Conservation (phyloP, 768 basidiomycete species). For the Crassisporium funariophilum region DNA sequence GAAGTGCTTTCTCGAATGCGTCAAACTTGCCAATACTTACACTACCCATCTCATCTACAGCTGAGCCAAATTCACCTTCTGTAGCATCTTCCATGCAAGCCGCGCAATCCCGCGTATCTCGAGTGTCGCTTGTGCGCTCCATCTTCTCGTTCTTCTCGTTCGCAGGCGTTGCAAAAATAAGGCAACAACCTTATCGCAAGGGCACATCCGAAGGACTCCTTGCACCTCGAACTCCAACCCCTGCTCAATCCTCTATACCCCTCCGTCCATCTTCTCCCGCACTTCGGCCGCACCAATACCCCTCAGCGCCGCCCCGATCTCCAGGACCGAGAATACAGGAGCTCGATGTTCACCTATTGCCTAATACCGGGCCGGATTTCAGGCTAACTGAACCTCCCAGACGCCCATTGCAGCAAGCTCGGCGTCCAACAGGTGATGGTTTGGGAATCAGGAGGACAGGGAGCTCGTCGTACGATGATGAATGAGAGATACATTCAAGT, state of each 20-base stretch:
- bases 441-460: conserved; percentile 28
- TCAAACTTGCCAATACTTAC: conserved; percentile 1
- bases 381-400: conserved; percentile 43
- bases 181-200: conserved; percentile 45
- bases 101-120: conserved; percentile 40
- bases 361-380: conserved; percentile 32
- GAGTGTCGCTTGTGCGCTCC: conserved; percentile 69
- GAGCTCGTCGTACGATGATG: conserved; percentile 20
- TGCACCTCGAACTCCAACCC: conserved; percentile 57
- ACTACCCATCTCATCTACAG: conserved; percentile 17
- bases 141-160: conserved; percentile 54
- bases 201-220: conserved; percentile 69
- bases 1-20: conserved; percentile 9
- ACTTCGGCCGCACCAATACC: conserved; percentile 28
- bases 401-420: conserved; percentile 19
- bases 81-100: conserved; percentile 26
- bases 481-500: conserved; percentile 11
- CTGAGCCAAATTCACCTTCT: conserved; percentile 46
- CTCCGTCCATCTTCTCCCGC: conserved; percentile 29
- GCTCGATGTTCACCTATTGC: conserved; percentile 30
- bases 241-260: conserved; percentile 32
- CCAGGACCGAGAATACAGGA: conserved; percentile 38
- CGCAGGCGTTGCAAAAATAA: conserved; percentile 41
- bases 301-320: conserved; percentile 39
- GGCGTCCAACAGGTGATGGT: conserved; percentile 27